Conservation (phyloP, 208 protist species). For the Trypanosoma melophagium region DNA sequence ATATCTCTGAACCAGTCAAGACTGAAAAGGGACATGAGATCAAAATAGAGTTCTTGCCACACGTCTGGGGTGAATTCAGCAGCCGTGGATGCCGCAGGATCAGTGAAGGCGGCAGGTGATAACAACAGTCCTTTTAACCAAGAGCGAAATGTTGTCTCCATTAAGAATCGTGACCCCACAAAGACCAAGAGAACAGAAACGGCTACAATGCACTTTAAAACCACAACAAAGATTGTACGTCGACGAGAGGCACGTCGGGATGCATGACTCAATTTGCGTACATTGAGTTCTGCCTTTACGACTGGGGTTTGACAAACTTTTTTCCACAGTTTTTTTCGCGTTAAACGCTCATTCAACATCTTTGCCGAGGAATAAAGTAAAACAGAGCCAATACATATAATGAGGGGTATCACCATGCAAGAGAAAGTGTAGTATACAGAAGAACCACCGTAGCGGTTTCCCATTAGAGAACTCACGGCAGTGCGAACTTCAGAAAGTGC, state of each 20-base stretch:
- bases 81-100: not conserved
- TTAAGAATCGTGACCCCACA: conserved; percentile 21
- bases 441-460: conserved; percentile 9
- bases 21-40: conserved; percentile 9
- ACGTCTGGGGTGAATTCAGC: not conserved
- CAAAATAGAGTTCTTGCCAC: conserved; percentile 14
- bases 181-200: conserved; percentile 14
- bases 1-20: conserved; percentile 23
- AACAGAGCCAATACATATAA: not conserved
- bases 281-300: conserved; percentile 9
- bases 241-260: conserved; percentile 17
- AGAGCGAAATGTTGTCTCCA: conserved; percentile 10
- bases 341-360: conserved; percentile 8
- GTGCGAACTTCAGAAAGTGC: conserved; percentile 5
- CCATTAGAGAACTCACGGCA: not conserved
- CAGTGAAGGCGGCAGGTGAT: not conserved
- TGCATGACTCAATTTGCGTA: conserved; percentile 21
- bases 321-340: not conserved
- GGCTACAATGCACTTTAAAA: conserved; percentile 27
- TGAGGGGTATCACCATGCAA: conserved; percentile 4
- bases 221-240: conserved; percentile 16
- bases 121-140: conserved; percentile 17
- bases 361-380: conserved; percentile 15
- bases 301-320: conserved; percentile 4
- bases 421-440: conserved; percentile 17